Evolutionary conservation across 345 rosid genomes (phyloP), one percentile per base, ranked within the genome.

Genomic region (Carallia brachiata): DNA sequence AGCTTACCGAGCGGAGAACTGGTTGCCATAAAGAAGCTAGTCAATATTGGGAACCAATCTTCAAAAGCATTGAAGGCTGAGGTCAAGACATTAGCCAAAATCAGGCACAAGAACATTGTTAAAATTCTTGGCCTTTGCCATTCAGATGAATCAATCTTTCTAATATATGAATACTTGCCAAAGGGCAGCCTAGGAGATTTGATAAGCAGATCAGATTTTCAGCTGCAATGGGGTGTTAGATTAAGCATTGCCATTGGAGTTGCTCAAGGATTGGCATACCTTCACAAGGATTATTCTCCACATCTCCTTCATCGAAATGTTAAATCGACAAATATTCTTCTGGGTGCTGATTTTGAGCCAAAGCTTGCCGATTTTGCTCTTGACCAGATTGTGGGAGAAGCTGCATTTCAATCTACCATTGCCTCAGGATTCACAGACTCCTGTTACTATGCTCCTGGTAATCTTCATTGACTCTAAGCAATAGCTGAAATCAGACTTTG

Each of bases 391-490:
- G 78, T 91, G 69, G 98, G 97, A 61, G 97, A 93, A 75, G 62
- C 87, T 72, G 86, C 96, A 36, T 93, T 91, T 73, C 89, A 81
- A 52, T 83, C 97, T 8, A 72, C 88, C 37, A 63, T 88, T 57
- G 81, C 81, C 37, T 80, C 88, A 31, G 90, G 85, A 72, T 79
- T 76, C 61, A 76, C 84, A 58, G 37, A 58, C 63, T 89, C 96
- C 36, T 91, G 97, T 69, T 91, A 88, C 71, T 83, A 74, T 73
- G 88, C 97, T 70, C 98, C 97, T 70, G 98, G 97, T 90, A 82
- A 50, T 37, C n/a, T 53, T 73, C 69, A n/a, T 62, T 23, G 16
- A 28, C 1, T 40, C 32, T 4, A 16, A 53, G n/a, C 17, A 0
- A 54, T 63, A 19, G 54, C 6, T 48, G 50, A 48, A 23, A 15